Evolutionary conservation across 1,284 basidiomycete genomes (phyloP).

Genomic region (Trichosporon sp.): DNA sequence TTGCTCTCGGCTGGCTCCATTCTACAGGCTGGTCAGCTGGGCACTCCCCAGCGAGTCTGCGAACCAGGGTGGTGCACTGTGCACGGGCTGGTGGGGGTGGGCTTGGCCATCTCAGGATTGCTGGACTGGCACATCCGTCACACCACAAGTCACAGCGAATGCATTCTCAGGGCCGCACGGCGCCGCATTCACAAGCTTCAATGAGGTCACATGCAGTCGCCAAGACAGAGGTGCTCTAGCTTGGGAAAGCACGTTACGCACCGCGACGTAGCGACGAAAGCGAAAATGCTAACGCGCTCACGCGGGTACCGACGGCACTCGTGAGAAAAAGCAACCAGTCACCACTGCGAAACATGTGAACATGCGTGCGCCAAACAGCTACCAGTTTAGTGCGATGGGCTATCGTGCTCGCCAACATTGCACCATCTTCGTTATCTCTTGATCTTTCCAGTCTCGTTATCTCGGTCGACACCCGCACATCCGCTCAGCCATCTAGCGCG

Average conservation of each 20-base stretch:
- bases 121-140: not conserved
- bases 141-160: not conserved
- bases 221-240: not conserved
- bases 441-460: not conserved
- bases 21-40: not conserved
- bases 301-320: not conserved
- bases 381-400: not conserved
- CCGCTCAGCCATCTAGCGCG: conserved; percentile 5
- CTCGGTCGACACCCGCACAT: not conserved
- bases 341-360: not conserved
- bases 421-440: conserved; percentile 17
- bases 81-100: not conserved
- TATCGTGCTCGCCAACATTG: not conserved
- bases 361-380: not conserved
- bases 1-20: not conserved
- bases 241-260: not conserved
- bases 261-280: not conserved
- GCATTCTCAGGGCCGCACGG: not conserved
- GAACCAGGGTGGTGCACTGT: not conserved
- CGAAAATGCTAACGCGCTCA: not conserved
- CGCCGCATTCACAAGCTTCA: not conserved
- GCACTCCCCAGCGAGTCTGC: not conserved
- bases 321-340: not conserved
- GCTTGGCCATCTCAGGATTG: not conserved
- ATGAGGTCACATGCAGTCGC: conserved; percentile 17